Percentiles rank a stretch among this genome's conserved stretches.
Evolutionary conservation across 257 asterid genomes (phyloP).

Genomic region (Lavandula angustifolia): DNA sequence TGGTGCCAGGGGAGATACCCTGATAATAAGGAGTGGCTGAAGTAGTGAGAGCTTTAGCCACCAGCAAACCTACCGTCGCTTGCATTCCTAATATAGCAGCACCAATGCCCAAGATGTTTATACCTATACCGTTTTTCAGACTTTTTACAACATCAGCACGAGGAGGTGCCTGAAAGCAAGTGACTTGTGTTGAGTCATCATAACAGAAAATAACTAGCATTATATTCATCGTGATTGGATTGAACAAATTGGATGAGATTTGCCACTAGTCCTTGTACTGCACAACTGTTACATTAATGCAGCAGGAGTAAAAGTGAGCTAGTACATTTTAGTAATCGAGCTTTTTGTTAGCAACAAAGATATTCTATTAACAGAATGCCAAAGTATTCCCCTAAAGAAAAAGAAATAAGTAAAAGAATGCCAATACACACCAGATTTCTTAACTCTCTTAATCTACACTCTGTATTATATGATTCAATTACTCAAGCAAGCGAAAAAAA

Average conservation of each 20-base stretch:
- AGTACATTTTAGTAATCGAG: background rate
- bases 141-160: constrained; percentile 93
- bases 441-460: constrained; percentile 14
- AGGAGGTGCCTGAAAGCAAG: constrained; percentile 83
- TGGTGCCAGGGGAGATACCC: constrained; percentile 66
- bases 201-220: constrained; percentile 4
- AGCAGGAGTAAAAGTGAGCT: background rate
- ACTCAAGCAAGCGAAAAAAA: background rate
- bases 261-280: background rate
- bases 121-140: constrained; percentile 71
- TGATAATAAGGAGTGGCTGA: constrained; percentile 87
- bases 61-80: constrained; percentile 92
- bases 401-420: no score
- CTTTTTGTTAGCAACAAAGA: constrained; percentile 17
- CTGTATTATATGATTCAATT: background rate
- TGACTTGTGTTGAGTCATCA: constrained; percentile 5
- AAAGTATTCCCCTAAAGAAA: background rate
- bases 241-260: background rate
- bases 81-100: constrained; percentile 95
- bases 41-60: constrained; percentile 96
- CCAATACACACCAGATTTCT: background rate
- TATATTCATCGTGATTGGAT: background rate
- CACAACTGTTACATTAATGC: background rate
- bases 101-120: constrained; percentile 90
- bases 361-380: constrained; percentile 12